Evolutionary conservation across 805 yeast species (phyloP), one percentile per base, ranked within the genome.

Genomic region (Teunomyces gatunensis): DNA sequence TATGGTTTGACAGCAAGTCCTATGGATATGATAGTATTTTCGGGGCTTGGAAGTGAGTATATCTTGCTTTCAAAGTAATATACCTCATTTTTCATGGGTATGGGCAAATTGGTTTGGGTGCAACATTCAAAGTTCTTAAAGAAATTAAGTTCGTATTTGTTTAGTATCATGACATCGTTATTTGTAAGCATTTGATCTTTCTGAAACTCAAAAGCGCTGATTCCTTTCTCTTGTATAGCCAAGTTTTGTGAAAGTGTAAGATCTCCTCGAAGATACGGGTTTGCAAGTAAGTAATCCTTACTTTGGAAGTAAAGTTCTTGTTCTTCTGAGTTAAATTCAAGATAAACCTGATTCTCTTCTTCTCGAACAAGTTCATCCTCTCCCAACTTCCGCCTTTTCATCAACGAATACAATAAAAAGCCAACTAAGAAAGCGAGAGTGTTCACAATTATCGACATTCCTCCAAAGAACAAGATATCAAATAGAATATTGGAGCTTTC

Each of bases 51-150:
- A 20, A 84, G 59, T 34, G 85, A 89, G 65, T 82, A 90, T 1
- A 94, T 78, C 59, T 94, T 94, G 35, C 85, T 80, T 61, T 91
- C 98, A 71, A 86, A 89, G 68, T 92, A 91, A 60, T 89, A 89
- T 3, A 89, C 92, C 46, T 88, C 94, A 61, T 87, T 90, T 50
- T 78, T 79, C 57, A 77, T 77, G 13, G 96, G 97, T 3, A 91
- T 75, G 0, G 97, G 98, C 49, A 91, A 69, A 66, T 89, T 91
- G 2, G 96, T 83, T 62, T 81, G 89, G 6, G 85, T 76, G 2
- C 90, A 76, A 54, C 86, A 79, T 53, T 84, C 86, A 47, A 77
- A 77, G 42, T 80, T 80, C 57, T 78, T 77, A 54, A 74, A 65
- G 55, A 84, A 84, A 27, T 78, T 76, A 42, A 85, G 64, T 59